A percentile compares a stretch with the other conserved stretches of the same genome.
Evolutionary conservation across 306 rosid genomes (phyloP).

Genomic region (Cucurbita ficifolia): DNA sequence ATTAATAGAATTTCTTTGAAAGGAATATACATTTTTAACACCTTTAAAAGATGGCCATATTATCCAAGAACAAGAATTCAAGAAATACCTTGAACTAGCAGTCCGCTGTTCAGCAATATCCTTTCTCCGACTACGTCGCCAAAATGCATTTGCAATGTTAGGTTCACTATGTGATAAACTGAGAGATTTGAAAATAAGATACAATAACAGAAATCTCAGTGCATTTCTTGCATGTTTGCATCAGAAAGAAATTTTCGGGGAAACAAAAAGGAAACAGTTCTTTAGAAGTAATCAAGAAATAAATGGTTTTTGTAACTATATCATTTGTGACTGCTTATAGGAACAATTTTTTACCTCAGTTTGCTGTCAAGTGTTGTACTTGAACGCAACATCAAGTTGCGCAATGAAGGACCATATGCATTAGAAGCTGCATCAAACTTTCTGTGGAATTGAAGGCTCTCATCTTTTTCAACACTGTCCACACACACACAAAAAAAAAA

Average conservation of each 20-base stretch:
- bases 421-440: slow-evolving; percentile 52
- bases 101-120: slow-evolving; percentile 95
- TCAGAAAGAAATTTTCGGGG: slow-evolving; percentile 7
- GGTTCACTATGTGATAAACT: slow-evolving; percentile 99
- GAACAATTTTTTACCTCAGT: slow-evolving; percentile 38
- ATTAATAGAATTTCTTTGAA: neutral
- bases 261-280: slow-evolving; percentile 2
- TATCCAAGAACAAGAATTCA: slow-evolving; percentile 17
- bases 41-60: slow-evolving; percentile 10
- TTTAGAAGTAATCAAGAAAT: neutral
- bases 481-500: no score
- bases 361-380: slow-evolving; percentile 44
- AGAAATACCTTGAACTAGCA: slow-evolving; percentile 91
- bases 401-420: slow-evolving; percentile 53
- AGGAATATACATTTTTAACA: neutral
- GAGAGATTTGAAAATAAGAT: slow-evolving; percentile 38
- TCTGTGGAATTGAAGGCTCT: slow-evolving; percentile 49
- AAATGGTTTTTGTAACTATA: neutral
- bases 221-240: slow-evolving; percentile 20
- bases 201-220: slow-evolving; percentile 28
- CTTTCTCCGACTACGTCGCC: slow-evolving; percentile 97
- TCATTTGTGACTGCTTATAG: neutral
- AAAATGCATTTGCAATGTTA: slow-evolving; percentile 83
- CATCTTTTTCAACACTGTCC: slow-evolving; percentile 69
- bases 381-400: slow-evolving; percentile 68